phyloP scores from a whole-genome alignment of 2,329 filamentous ascomycete genomes.

The Uncinocarpus reesii region DNA sequence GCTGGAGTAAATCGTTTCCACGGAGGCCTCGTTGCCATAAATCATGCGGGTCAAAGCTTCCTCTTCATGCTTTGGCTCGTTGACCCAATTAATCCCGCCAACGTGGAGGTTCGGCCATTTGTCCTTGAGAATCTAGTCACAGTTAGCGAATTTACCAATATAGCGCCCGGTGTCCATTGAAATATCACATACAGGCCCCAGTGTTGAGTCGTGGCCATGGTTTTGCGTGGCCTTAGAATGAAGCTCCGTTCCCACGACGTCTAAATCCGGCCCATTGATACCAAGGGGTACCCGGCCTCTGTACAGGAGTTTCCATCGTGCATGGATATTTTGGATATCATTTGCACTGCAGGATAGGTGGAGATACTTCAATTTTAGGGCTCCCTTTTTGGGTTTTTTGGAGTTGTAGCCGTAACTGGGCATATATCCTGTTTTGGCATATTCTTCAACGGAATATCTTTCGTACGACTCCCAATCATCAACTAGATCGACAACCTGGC shows the following conservation, averaged over 20 bases:
- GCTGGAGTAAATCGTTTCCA: slow-evolving; percentile 1
- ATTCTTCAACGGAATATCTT: not conserved
- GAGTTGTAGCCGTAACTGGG: not conserved
- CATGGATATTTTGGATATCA: not conserved
- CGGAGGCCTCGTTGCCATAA: slow-evolving; percentile 9
- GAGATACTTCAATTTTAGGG: not conserved
- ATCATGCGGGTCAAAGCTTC: slow-evolving; percentile 3
- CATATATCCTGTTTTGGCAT: not conserved
- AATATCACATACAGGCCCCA: not conserved
- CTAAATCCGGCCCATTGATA: not conserved
- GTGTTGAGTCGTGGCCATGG: not conserved
- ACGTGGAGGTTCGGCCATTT: slow-evolving; percentile 1
- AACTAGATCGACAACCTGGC: not conserved
- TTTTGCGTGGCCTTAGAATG: not conserved
- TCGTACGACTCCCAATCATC: not conserved
- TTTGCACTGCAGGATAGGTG: not conserved
- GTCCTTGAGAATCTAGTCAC: not conserved
- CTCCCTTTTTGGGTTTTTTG: too few relatives aligned
- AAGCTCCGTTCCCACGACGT: slow-evolving; percentile 5
- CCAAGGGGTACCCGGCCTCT: not conserved
- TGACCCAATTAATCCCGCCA: slow-evolving; percentile 9
- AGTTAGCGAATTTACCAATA: not conserved
- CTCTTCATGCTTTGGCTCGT: not conserved
- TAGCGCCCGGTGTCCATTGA: not conserved
- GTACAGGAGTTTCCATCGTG: slow-evolving; percentile 3